Conservation (phyloP, 1,139 yeast species). For the Saccharomyces hybrid region DNA sequence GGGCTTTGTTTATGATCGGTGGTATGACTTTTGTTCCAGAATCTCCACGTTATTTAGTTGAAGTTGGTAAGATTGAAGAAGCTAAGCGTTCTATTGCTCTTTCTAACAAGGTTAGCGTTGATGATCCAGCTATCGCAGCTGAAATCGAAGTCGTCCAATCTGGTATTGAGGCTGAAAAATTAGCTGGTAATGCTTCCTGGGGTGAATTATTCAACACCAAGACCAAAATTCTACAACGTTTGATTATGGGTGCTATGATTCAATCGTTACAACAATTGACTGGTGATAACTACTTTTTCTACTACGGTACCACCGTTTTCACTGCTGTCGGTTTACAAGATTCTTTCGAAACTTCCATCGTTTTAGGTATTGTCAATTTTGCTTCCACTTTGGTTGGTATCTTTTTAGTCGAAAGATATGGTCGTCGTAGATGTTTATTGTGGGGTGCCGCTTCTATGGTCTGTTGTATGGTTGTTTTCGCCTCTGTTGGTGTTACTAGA, state of each 20-base stretch:
- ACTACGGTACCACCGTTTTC: slow-evolving; percentile 73
- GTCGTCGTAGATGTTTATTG: slow-evolving; percentile 60
- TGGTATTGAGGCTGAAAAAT: slow-evolving; percentile 54
- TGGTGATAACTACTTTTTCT: slow-evolving; percentile 76
- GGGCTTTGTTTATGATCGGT: slow-evolving; percentile 37
- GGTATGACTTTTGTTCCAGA: slow-evolving; percentile 71
- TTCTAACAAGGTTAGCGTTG: slow-evolving; percentile 48
- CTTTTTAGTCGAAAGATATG: slow-evolving; percentile 58
- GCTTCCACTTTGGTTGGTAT: slow-evolving; percentile 64
- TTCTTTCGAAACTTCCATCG: slow-evolving; percentile 68
- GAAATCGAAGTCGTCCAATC: slow-evolving; percentile 57
- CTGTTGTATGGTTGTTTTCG: slow-evolving; percentile 55
- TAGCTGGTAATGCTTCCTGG: slow-evolving; percentile 67
- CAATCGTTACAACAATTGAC: slow-evolving; percentile 71
- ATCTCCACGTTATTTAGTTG: slow-evolving; percentile 65
- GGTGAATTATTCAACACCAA: slow-evolving; percentile 54
- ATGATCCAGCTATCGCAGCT: slow-evolving; percentile 48
- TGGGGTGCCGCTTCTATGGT: slow-evolving; percentile 60
- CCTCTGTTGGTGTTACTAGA: slow-evolving; percentile 59
- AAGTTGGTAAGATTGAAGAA: slow-evolving; percentile 44
- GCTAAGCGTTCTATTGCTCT: slow-evolving; percentile 56
- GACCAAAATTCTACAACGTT: slow-evolving; percentile 48
- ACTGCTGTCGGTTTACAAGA: slow-evolving; percentile 66
- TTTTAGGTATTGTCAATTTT: slow-evolving; percentile 73
- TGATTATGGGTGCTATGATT: slow-evolving; percentile 54